phyloP scores from a whole-genome alignment of 805 yeast species.

The Ogataea ramenticola region DNA sequence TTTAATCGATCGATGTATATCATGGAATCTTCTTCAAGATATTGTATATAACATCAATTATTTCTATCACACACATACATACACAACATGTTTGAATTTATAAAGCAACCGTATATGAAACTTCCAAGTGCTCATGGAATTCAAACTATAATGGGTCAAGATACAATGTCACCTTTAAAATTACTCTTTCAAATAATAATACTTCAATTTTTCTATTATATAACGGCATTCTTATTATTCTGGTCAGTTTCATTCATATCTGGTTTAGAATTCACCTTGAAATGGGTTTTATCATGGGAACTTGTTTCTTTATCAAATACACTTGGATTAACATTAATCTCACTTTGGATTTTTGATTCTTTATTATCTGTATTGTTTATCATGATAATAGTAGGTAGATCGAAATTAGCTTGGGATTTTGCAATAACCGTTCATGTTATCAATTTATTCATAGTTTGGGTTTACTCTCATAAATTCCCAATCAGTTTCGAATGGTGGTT shows the following conservation, averaged over 20 bases:
- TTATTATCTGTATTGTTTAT: conserved; percentile 78
- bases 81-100: background rate
- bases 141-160: conserved; percentile 1
- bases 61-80: background rate
- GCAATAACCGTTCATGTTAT: conserved; percentile 88
- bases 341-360: conserved; percentile 79
- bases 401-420: conserved; percentile 94
- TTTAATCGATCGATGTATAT: no score
- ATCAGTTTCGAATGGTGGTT: conserved; percentile 76
- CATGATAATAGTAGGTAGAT: conserved; percentile 82
- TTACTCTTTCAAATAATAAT: conserved; percentile 67
- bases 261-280: conserved; percentile 62
- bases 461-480: conserved; percentile 63
- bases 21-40: no score
- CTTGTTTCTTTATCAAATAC: conserved; percentile 66
- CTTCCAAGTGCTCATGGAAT: background rate
- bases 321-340: conserved; percentile 66
- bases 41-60: no score
- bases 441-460: conserved; percentile 63
- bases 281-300: conserved; percentile 79
- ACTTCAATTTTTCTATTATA: conserved; percentile 72
- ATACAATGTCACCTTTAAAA: conserved; percentile 41
- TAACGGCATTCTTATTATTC: conserved; percentile 62
- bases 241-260: conserved; percentile 56
- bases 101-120: background rate